Evolutionary conservation across 2,329 filamentous ascomycete genomes (phyloP).

Genomic region (Penicillium sp.): DNA sequence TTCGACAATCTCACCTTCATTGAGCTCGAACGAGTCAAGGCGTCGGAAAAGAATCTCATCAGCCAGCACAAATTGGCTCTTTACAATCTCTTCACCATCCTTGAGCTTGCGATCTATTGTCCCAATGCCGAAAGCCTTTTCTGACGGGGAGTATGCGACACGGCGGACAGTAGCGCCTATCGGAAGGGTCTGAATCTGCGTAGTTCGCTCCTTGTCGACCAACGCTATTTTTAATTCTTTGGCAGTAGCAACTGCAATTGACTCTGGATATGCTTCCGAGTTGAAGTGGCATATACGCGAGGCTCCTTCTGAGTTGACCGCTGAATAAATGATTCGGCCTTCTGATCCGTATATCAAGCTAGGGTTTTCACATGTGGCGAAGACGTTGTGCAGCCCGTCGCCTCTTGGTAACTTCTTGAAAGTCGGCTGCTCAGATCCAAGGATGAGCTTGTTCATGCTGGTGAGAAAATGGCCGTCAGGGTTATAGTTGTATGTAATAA

Average conservation of each 20-base stretch:
- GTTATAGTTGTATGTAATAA: conserved; percentile 80
- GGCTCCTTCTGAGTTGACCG: conserved; percentile 87
- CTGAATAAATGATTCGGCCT: conserved; percentile 87
- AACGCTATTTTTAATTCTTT: conserved; percentile 76
- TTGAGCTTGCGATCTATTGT: conserved; percentile 77
- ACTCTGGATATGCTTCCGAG: conserved; percentile 76
- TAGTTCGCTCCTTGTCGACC: conserved; percentile 83
- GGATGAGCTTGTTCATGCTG: conserved; percentile 76
- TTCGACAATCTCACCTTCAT: conserved; percentile 77
- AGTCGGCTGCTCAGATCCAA: conserved; percentile 83
- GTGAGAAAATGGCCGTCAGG: conserved; percentile 66
- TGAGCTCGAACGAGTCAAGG: conserved; percentile 71
- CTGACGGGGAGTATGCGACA: conserved; percentile 79
- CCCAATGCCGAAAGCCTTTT: conserved; percentile 84
- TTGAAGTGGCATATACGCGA: conserved; percentile 83
- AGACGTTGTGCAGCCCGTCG: conserved; percentile 74
- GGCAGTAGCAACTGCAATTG: conserved; percentile 80
- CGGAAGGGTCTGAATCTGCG: conserved; percentile 80
- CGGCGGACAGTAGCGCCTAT: conserved; percentile 84
- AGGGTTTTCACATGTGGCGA: conserved; percentile 92
- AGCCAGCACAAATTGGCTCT: conserved; percentile 83
- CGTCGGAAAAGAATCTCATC: conserved; percentile 88
- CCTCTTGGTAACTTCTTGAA: conserved; percentile 77
- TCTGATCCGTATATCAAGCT: conserved; percentile 91
- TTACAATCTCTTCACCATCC: conserved; percentile 73